Conservation (phyloP, 176 grass and related monocot species). For the Bromus sterilis region DNA sequence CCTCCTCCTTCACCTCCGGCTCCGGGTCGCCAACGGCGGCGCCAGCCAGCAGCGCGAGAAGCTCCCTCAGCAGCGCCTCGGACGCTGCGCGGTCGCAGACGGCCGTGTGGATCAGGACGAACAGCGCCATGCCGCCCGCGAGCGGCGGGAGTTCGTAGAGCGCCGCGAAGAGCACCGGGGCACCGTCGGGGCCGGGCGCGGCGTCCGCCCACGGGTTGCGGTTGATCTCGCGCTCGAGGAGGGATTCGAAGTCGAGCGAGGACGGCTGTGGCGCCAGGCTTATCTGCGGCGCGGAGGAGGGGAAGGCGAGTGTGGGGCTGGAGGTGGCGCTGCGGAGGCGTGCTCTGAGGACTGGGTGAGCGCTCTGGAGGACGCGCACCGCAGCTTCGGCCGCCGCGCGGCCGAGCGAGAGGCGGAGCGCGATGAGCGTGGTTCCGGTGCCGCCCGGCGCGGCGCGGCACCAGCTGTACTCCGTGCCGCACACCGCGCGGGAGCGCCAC, state of each 20-base stretch:
- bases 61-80: constrained; percentile 37
- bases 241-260: constrained; percentile 36
- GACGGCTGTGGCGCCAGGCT: background rate
- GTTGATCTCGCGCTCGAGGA: constrained; percentile 90
- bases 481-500: constrained; percentile 21
- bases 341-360: constrained; percentile 59
- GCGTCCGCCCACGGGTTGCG: constrained; percentile 55
- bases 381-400: constrained; percentile 9
- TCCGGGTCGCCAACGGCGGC: background rate
- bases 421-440: constrained; percentile 63
- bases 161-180: constrained; percentile 50
- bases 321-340: constrained; percentile 21
- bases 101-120: constrained; percentile 63
- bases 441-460: constrained; percentile 66
- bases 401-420: constrained; percentile 42
- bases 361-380: constrained; percentile 33
- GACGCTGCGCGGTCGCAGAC: constrained; percentile 61
- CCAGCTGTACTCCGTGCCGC: constrained; percentile 68
- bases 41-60: constrained; percentile 33
- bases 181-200: background rate
- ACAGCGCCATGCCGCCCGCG: constrained; percentile 22
- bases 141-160: constrained; percentile 40
- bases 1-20: constrained; percentile 19
- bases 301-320: constrained; percentile 41
- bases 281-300: background rate